Conservation (phyloP, 495 filamentous ascomycete species). For the Annulohypoxylon bovei region DNA sequence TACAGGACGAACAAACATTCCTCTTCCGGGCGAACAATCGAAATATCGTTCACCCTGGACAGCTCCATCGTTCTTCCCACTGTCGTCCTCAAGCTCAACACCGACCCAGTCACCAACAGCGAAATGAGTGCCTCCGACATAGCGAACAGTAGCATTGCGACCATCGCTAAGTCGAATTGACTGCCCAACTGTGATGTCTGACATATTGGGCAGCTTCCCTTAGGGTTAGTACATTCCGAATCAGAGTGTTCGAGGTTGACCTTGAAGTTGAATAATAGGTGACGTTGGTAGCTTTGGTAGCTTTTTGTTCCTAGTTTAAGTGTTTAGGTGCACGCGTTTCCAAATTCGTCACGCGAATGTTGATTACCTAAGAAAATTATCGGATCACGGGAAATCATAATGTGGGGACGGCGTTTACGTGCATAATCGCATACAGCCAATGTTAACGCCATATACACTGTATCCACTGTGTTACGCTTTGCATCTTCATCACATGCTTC, state of each 20-base stretch:
- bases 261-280: conserved; percentile 5
- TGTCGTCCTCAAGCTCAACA: conserved; percentile 83
- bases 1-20: conserved; percentile 86
- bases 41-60: conserved; percentile 93
- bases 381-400: conserved; percentile 1
- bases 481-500: neutral
- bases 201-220: conserved; percentile 46
- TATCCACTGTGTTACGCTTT: neutral
- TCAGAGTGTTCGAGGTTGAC: conserved; percentile 14
- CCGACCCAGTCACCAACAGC: conserved; percentile 88
- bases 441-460: too few relatives aligned
- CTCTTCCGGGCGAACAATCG: conserved; percentile 77
- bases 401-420: neutral
- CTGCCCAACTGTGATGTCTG: conserved; percentile 57
- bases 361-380: conserved; percentile 11
- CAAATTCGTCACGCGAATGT: conserved; percentile 46
- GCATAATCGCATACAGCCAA: conserved; percentile 2
- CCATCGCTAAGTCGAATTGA: conserved; percentile 77
- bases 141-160: conserved; percentile 79
- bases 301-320: conserved; percentile 28
- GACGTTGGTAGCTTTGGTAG: neutral
- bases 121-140: conserved; percentile 81
- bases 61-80: conserved; percentile 93
- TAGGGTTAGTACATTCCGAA: conserved; percentile 42
- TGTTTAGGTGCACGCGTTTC: conserved; percentile 21